These are phyloP conservation scores for Lecanicillium sp. DNA, from an alignment of 2,329 filamentous ascomycete species.

Conservation along the genomic window DNA sequence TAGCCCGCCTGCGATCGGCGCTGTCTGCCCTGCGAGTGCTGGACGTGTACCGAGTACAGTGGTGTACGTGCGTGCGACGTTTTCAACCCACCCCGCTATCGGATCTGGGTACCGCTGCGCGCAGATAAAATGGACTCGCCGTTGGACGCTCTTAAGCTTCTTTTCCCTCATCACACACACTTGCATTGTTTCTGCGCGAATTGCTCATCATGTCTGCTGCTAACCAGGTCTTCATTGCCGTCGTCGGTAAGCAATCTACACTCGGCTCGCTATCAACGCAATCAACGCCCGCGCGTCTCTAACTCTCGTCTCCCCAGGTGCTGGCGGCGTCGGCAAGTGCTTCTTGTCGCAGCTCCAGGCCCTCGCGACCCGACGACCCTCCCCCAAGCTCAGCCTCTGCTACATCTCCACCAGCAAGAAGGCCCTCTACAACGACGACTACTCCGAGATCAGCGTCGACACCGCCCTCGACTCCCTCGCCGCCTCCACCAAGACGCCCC, in stretches of 20 bases:
- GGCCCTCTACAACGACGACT: conserved; percentile 68
- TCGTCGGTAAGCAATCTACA: conserved; percentile 37
- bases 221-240: conserved; percentile 46
- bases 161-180: neutral
- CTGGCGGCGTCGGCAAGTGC: conserved; percentile 85
- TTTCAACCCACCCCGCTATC: conserved; percentile 13
- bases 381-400: conserved; percentile 68
- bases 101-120: neutral
- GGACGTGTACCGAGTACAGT: neutral
- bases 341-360: conserved; percentile 77
- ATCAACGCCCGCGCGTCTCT: too few species aligned
- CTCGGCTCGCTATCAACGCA: neutral
- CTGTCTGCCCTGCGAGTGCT: neutral
- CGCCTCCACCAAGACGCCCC: conserved; percentile 57
- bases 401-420: conserved; percentile 84
- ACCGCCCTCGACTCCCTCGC: conserved; percentile 57
- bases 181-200: neutral
- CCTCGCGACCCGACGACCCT: conserved; percentile 60
- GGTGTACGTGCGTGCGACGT: neutral
- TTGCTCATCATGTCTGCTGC: conserved; percentile 34
- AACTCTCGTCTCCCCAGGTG: conserved; percentile 48
- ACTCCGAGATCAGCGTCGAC: conserved; percentile 59
- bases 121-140: conserved; percentile 12
- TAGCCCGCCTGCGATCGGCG: too few species aligned
- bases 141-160: neutral